A percentile compares a stretch with the other conserved stretches of the same genome.
Conservation (phyloP, 768 basidiomycete species). For the Leccinum subgranulosum region DNA sequence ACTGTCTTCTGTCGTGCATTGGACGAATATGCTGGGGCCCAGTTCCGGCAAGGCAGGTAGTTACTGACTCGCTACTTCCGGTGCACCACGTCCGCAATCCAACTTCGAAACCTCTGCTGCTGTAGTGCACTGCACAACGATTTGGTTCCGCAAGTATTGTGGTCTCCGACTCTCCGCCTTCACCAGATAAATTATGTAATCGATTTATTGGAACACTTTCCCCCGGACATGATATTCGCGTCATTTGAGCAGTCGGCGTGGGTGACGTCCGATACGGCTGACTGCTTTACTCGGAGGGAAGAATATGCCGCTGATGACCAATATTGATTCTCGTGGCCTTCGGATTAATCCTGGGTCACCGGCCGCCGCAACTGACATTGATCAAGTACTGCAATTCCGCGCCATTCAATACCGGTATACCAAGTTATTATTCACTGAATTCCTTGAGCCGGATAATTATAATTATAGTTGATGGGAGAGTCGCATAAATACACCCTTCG, state of each 20-base stretch:
- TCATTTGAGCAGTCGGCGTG: not conserved
- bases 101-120: not conserved
- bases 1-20: constrained; percentile 63
- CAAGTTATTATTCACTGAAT: not conserved
- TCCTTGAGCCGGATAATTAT: not conserved
- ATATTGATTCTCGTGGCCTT: not conserved
- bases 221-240: not conserved
- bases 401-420: not conserved
- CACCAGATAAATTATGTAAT: not conserved
- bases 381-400: not conserved
- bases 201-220: not conserved
- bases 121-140: not conserved
- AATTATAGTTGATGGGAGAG: not conserved
- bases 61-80: not conserved
- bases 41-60: constrained; percentile 79
- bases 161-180: no score
- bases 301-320: not conserved
- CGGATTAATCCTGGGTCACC: not conserved
- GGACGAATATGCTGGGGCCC: constrained; percentile 68
- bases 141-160: not conserved
- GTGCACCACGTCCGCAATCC: constrained; percentile 5
- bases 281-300: not conserved
- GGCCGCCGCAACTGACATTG: not conserved
- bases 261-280: not conserved
- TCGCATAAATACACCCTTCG: constrained; percentile 24